Evolutionary conservation across 1,284 basidiomycete genomes (phyloP).

Genomic region (Cryptococcus wingfieldii): DNA sequence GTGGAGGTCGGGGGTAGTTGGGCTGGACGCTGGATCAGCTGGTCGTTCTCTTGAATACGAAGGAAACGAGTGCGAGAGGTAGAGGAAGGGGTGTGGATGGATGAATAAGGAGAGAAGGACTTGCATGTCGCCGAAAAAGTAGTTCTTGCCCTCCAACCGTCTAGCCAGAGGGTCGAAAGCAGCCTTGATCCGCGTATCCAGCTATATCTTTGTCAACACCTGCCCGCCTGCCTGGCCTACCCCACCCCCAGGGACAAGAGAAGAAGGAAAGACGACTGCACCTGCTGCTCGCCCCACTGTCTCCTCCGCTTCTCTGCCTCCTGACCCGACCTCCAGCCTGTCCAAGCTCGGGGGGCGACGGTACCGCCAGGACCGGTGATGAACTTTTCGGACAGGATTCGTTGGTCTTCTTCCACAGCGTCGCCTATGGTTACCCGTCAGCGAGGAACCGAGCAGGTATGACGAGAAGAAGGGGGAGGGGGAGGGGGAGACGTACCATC

Average conservation of each 20-base stretch:
- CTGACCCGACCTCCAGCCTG: conserved; percentile 32
- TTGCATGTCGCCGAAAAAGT: conserved; percentile 33
- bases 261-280: conserved; percentile 7
- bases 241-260: not conserved
- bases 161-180: conserved; percentile 35
- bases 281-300: conserved; percentile 39
- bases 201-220: conserved; percentile 1
- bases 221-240: no score
- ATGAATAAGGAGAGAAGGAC: not conserved
- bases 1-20: conserved; percentile 40
- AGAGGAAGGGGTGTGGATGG: no score
- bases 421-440: conserved; percentile 14
- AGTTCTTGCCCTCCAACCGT: conserved; percentile 20
- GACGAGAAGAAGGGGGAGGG: not conserved
- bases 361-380: conserved; percentile 41
- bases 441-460: not conserved
- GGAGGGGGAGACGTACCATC: conserved; percentile 14
- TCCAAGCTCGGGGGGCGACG: conserved; percentile 30
- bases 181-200: conserved; percentile 17
- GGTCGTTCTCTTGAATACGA: no score
- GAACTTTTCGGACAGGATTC: conserved; percentile 25
- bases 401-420: conserved; percentile 29
- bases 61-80: no score
- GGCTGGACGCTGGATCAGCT: conserved; percentile 13
- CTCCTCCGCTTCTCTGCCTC: conserved; percentile 30